Evolutionary conservation across 2,329 filamentous ascomycete genomes (phyloP).

Genomic region (Davidsoniella neocaledoniae): DNA sequence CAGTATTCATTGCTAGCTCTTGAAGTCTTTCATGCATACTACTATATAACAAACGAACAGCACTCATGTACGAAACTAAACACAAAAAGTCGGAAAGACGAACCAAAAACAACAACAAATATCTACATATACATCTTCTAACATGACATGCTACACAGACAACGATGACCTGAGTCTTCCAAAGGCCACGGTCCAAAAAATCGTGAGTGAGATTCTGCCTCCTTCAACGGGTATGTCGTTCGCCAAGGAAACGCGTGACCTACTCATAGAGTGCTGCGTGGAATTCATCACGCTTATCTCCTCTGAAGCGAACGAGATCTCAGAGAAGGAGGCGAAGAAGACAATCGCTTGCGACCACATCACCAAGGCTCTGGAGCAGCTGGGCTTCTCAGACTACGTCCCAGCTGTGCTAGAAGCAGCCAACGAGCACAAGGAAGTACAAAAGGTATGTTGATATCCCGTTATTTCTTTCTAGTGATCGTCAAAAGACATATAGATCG

Average conservation of each 20-base stretch:
- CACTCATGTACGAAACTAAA: too few relatives aligned
- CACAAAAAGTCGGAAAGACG: background rate
- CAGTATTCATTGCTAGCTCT: too few relatives aligned
- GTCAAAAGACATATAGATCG: background rate
- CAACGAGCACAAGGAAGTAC: slow-evolving; percentile 76
- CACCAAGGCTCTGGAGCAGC: slow-evolving; percentile 78
- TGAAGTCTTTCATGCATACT: too few relatives aligned
- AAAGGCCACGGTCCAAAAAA: slow-evolving; percentile 60
- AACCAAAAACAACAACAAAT: background rate
- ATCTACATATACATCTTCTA: slow-evolving; percentile 19
- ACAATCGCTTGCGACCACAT: slow-evolving; percentile 98
- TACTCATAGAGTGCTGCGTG: slow-evolving; percentile 95
- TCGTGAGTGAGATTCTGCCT: slow-evolving; percentile 85
- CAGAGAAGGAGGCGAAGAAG: slow-evolving; percentile 97
- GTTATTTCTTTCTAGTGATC: too few relatives aligned
- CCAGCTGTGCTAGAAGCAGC: slow-evolving; percentile 74
- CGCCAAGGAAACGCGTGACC: slow-evolving; percentile 84
- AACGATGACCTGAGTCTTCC: slow-evolving; percentile 48
- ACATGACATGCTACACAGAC: slow-evolving; percentile 21
- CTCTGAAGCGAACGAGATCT: slow-evolving; percentile 98
- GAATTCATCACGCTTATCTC: slow-evolving; percentile 98
- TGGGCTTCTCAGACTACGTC: slow-evolving; percentile 88
- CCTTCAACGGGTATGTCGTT: slow-evolving; percentile 62
- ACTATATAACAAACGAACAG: too few relatives aligned
- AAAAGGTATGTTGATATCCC: slow-evolving; percentile 47